These are phyloP conservation scores for Phytophthora agathidicida DNA, from an alignment of 352 stramenopile genomes.

Conservation along the genomic window DNA sequence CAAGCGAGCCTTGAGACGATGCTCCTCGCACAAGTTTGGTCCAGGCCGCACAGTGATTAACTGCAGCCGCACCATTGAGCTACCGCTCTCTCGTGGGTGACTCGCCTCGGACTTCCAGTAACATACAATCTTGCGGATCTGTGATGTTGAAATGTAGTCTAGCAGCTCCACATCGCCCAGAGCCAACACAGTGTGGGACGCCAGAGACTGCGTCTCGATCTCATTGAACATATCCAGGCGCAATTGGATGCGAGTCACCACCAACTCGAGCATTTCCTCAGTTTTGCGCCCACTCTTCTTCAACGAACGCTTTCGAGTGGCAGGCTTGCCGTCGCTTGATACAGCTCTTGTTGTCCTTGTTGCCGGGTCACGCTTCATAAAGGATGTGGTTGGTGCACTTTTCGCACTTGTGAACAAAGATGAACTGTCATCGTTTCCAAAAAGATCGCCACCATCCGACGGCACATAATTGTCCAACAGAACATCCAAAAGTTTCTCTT, in stretches of 20 bases:
- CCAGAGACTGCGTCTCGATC: constrained; percentile 70
- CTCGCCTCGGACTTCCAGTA: constrained; percentile 90
- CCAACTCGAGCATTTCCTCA: constrained; percentile 89
- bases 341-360: constrained; percentile 27
- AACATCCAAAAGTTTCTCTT: constrained; percentile 81
- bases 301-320: constrained; percentile 59
- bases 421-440: constrained; percentile 41
- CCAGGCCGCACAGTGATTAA: constrained; percentile 81
- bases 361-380: constrained; percentile 38
- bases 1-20: constrained; percentile 77
- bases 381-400: constrained; percentile 41
- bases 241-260: constrained; percentile 82
- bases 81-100: constrained; percentile 85
- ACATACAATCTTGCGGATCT: constrained; percentile 91
- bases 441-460: constrained; percentile 56
- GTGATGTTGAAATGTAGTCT: constrained; percentile 90
- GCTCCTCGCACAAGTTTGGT: constrained; percentile 82
- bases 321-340: constrained; percentile 19
- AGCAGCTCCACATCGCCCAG: constrained; percentile 85
- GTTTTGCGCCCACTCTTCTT: constrained; percentile 88
- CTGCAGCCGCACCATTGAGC: constrained; percentile 81
- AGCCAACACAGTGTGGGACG: constrained; percentile 76
- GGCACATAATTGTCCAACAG: constrained; percentile 88
- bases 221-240: constrained; percentile 87
- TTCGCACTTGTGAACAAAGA: constrained; percentile 50